Conservation (phyloP, 2,329 filamentous ascomycete genomes). For the Leptographium lundbergii region DNA sequence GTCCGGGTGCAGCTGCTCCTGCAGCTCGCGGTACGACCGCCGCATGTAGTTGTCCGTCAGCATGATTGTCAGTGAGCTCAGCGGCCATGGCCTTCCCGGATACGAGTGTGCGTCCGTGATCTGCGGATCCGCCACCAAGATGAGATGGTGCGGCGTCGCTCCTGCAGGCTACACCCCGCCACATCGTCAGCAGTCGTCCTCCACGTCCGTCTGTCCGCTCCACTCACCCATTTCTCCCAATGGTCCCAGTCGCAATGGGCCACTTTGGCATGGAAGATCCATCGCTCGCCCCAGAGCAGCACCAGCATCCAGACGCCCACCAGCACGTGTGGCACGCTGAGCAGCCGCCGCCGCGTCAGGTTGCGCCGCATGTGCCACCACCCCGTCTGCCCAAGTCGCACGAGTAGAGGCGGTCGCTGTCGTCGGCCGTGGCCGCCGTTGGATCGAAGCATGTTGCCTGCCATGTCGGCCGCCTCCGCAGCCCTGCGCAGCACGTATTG, state of each 20-base stretch:
- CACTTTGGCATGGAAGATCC: constrained; percentile 59
- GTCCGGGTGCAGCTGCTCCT: constrained; percentile 66
- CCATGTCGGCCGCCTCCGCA: neutral
- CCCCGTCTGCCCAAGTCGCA: constrained; percentile 7
- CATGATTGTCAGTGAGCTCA: constrained; percentile 38
- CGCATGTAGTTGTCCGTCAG: constrained; percentile 85
- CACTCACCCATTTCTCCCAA: constrained; percentile 88
- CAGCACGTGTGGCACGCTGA: constrained; percentile 55
- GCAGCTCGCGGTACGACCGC: constrained; percentile 68
- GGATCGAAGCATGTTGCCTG: neutral
- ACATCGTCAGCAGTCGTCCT: neutral
- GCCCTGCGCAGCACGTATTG: neutral
- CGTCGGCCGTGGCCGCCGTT: constrained; percentile 3
- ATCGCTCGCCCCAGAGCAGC: constrained; percentile 76
- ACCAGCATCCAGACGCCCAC: constrained; percentile 63
- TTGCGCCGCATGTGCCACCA: constrained; percentile 27
- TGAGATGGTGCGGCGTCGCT: constrained; percentile 69
- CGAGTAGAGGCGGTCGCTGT: constrained; percentile 24
- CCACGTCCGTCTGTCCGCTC: neutral
- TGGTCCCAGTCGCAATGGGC: constrained; percentile 64
- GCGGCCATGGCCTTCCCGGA: constrained; percentile 57
- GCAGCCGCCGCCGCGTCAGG: constrained; percentile 34
- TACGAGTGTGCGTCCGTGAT: constrained; percentile 93
- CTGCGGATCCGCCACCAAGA: constrained; percentile 82
- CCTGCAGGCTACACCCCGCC: constrained; percentile 49